Percentiles rank a stretch among this genome's conserved stretches.
These are phyloP conservation scores for Viola odorata DNA, from an alignment of 345 rosid genomes.

Conservation along the genomic window DNA sequence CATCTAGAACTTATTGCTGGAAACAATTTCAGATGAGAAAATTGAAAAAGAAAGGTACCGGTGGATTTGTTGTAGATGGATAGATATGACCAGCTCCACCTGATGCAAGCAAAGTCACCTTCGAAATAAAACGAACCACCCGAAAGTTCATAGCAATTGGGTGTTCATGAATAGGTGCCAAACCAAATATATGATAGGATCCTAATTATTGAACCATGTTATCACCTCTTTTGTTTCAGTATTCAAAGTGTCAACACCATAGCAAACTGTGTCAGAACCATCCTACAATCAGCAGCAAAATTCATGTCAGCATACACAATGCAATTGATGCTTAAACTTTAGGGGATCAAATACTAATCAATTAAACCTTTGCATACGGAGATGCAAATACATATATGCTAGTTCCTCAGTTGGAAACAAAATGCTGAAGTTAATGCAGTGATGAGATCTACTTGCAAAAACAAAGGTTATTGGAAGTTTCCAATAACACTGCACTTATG, in stretches of 20 bases:
- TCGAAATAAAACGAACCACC: constrained; percentile 85
- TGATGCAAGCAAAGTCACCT: constrained; percentile 92
- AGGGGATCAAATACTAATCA: not conserved
- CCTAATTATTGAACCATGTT: not conserved
- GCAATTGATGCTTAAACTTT: not conserved
- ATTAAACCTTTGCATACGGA: not conserved
- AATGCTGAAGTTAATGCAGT: not conserved
- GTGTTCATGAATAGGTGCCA: not conserved
- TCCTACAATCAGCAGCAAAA: constrained; percentile 41
- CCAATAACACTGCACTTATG: not conserved
- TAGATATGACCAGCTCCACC: constrained; percentile 99
- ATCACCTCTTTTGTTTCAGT: constrained; percentile 79
- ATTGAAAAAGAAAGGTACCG: constrained; percentile 33
- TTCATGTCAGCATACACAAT: constrained; percentile 9
- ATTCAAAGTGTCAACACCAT: constrained; percentile 83
- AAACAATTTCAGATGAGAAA: not conserved
- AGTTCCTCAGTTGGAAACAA: not conserved
- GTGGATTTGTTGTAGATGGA: constrained; percentile 90
- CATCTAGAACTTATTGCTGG: not conserved
- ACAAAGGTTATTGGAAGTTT: not conserved
- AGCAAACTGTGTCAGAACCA: constrained; percentile 66
- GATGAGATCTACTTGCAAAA: no score
- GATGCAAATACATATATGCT: not conserved
- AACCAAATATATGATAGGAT: not conserved
- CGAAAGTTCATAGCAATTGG: constrained; percentile 18